phyloP scores from a whole-genome alignment of 495 filamentous ascomycete genomes.

The Penicillium canariense region DNA sequence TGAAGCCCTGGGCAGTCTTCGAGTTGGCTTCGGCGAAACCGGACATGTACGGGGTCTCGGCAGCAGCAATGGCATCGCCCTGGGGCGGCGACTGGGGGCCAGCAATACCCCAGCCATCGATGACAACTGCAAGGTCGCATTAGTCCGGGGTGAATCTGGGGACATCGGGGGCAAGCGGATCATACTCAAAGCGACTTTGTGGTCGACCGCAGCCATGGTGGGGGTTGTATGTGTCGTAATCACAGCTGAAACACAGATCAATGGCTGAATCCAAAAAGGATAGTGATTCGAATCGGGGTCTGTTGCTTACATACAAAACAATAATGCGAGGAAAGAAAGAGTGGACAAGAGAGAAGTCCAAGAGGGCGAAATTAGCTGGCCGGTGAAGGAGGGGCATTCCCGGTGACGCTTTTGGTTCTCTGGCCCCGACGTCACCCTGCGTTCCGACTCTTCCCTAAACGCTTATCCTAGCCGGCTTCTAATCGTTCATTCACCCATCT shows the following conservation, averaged over 20 bases:
- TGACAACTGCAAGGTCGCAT: constrained; percentile 65
- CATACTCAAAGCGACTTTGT: constrained; percentile 92
- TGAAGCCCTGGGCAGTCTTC: constrained; percentile 72
- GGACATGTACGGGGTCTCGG: constrained; percentile 90
- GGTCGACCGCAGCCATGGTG: constrained; percentile 75
- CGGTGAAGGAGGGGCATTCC: constrained; percentile 42
- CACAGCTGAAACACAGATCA: constrained; percentile 26
- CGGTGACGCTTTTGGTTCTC: constrained; percentile 43
- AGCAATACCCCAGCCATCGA: constrained; percentile 97
- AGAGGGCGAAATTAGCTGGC: constrained; percentile 21
- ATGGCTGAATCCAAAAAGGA: constrained; percentile 15
- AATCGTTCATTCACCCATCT: constrained; percentile 4
- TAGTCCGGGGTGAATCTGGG: constrained; percentile 16
- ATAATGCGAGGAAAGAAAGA: constrained; percentile 26
- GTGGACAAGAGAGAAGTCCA: constrained; percentile 19
- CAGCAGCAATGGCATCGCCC: constrained; percentile 92
- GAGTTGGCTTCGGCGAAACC: constrained; percentile 60
- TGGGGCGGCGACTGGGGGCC: constrained; percentile 70
- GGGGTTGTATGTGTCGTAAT: constrained; percentile 21
- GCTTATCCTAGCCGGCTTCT: constrained; percentile 29
- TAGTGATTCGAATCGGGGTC: neutral
- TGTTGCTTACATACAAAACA: constrained; percentile 21
- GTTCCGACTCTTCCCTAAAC: constrained; percentile 43
- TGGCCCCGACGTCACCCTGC: constrained; percentile 32
- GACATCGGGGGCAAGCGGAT: constrained; percentile 22